Conservation (phyloP, 2,329 filamentous ascomycete genomes). For the Aspergillus uvarum region DNA sequence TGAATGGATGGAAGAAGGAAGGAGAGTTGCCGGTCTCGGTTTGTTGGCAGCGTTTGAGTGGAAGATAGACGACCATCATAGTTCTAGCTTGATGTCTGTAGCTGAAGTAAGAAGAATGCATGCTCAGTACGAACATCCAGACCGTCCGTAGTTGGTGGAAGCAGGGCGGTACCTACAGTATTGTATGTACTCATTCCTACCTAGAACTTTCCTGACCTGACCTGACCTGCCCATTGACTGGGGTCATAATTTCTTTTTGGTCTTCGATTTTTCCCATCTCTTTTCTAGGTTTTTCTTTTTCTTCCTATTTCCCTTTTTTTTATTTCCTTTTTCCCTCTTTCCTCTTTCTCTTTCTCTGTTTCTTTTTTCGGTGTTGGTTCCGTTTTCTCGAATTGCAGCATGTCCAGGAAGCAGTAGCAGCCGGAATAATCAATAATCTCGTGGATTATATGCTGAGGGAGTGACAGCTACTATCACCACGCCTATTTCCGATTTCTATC, state of each 20-base stretch:
- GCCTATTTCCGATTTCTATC: background rate
- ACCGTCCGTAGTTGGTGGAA: background rate
- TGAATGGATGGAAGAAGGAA: background rate
- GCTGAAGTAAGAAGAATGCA: too few relatives aligned
- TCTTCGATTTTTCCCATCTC: background rate
- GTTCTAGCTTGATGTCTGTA: too few relatives aligned
- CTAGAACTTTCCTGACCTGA: background rate
- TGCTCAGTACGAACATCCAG: background rate
- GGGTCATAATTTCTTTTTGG: background rate
- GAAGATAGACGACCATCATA: background rate
- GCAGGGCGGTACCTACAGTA: background rate
- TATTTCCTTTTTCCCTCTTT: conserved; percentile 5
- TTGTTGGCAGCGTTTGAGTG: background rate
- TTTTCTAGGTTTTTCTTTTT: conserved; percentile 6
- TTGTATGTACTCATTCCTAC: too few relatives aligned
- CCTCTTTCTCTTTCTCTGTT: conserved; percentile 3
- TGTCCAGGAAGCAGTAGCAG: background rate
- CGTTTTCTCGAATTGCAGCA: background rate
- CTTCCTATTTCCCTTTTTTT: background rate
- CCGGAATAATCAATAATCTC: conserved; percentile 2
- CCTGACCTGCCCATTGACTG: too few relatives aligned
- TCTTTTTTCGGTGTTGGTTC: conserved; percentile 17
- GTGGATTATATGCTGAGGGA: background rate
- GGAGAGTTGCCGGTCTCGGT: background rate
- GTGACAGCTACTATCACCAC: background rate